Conservation (phyloP, 164 flowering plant species). For the Warburgia ugandensis region DNA sequence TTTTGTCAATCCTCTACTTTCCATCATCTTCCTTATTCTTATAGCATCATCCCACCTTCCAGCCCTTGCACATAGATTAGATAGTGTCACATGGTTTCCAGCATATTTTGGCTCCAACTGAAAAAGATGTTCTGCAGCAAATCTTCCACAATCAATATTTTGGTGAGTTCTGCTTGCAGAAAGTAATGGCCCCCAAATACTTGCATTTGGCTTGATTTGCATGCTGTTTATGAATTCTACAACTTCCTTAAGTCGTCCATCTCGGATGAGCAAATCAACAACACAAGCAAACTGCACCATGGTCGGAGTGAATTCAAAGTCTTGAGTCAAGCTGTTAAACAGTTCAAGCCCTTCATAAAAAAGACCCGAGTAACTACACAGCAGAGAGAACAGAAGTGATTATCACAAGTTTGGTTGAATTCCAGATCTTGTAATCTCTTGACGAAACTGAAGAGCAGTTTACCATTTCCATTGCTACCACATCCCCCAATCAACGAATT, state of each 20-base stretch:
- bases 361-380: conserved; percentile 61
- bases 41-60: conserved; percentile 47
- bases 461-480: conserved; percentile 42
- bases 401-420: conserved; percentile 33
- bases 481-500: conserved; percentile 45
- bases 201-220: conserved; percentile 32
- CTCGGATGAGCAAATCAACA: conserved; percentile 45
- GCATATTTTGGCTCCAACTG: conserved; percentile 45
- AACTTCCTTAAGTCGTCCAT: conserved; percentile 40
- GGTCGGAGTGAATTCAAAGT: conserved; percentile 23
- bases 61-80: conserved; percentile 38
- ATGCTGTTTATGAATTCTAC: conserved; percentile 28
- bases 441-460: conserved; percentile 31
- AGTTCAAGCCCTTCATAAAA: conserved; percentile 41
- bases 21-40: conserved; percentile 43
- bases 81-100: conserved; percentile 47
- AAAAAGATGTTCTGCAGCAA: conserved; percentile 45
- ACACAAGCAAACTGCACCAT: conserved; percentile 50
- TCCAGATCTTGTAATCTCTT: conserved; percentile 30
- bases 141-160: conserved; percentile 24
- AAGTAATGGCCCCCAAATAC: conserved; percentile 51
- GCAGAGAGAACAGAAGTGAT: conserved; percentile 46
- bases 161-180: conserved; percentile 38
- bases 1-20: conserved; percentile 36
- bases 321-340: conserved; percentile 28